Base-by-base conservation (phyloP, 164 flowering plant species). In the Cinnamomum chago region DNA sequence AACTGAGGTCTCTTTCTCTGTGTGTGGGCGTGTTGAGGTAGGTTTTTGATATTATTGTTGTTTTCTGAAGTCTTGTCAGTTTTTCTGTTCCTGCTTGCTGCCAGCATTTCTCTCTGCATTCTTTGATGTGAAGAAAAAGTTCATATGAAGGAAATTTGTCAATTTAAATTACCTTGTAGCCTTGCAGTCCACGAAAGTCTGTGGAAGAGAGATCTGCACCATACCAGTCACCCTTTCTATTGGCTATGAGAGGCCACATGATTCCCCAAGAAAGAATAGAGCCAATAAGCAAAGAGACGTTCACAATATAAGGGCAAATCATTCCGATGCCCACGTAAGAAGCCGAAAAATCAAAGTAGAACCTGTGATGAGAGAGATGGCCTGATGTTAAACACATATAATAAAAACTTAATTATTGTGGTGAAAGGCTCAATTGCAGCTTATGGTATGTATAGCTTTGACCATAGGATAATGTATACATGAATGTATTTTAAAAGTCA, bases 301-400 rank as follows among this genome's bases (percentile, higher is more conserved):
- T 87, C 65, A 84, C 74, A 0, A 84, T 64, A 72, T 85, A 77
- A 6, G 88, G 90, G 62, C 86, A 86, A 13, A 87, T 84, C 87
- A 87, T 87, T 30, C 90, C 90, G 9, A 84, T 86, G 17, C 87
- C 87, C 30, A 86, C 82, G 80, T 86, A 87, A 62, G 85, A 82
- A 25, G 85, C 80, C 1, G 90, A 87, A 77, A 87, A 85, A 73
- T 87, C 87, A 68, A 87, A 85, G 79, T 70, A 85, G 67, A 85
- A 87, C 82, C 88, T 87, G 83, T 60, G 68, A 66, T 33, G 24
- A 23, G 30, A 23, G 67, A 65, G 67, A 65, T 65, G 30, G 27
- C 14, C 67, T 23, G 30, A 65, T 65, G 30, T 24, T 14, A 65
- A 65, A 25, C 1, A 65, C 1, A 0, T 17, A 65, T 23, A 23